Evolutionary conservation across 805 yeast species (phyloP), one percentile per base, ranked within the genome.

Genomic region (Yarrowia sp.): DNA sequence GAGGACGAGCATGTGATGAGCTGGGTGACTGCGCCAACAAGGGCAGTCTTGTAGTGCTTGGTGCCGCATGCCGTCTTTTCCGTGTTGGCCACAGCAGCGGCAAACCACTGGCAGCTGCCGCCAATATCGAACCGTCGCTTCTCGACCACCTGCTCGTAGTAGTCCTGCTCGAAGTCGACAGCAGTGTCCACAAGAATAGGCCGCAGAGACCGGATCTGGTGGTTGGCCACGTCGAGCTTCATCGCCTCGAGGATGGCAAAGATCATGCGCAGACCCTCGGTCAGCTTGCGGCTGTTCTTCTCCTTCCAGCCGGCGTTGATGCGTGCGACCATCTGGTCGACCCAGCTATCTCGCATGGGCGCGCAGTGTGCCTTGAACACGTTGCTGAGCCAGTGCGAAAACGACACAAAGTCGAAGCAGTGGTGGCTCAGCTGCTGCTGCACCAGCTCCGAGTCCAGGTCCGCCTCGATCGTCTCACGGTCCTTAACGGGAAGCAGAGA

Each of bases 191-290:
- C 83, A 51, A 93, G 78, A 1, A 87, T 86, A 1, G 97, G 96
- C 69, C 97, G 80, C 61, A 91, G 77, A 19, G 90, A 84, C 66
- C 96, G 80, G 61, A 93, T 89, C 74, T 92, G 97, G 71, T 92
- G 97, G 74, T 92, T 92, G 14, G 97, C 97, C 62, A 91, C 94
- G 70, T 93, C 97, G 65, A 92, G 78, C 72, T 92, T 93, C 96
- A 92, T 91, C 10, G 96, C 93, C 73, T 92, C 97, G 65, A 93
- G 77, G 63, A 93, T 87, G 63, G 88, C 86, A 70, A 92, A 90
- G 8, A 89, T 80, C 72, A 85, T 81, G 62, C 91, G 80, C 60
- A 93, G 76, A 0, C 96, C 97, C 32, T 84, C 89, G 29, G 89
- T 87, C 39, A 91, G 76, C 9, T 64, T 62, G 5, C 75, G 65